A percentile compares a stretch with the other conserved stretches of the same genome.
These are phyloP conservation scores for Bipolaris cookei DNA, from an alignment of 2,329 filamentous ascomycete genomes.

Conservation along the genomic window DNA sequence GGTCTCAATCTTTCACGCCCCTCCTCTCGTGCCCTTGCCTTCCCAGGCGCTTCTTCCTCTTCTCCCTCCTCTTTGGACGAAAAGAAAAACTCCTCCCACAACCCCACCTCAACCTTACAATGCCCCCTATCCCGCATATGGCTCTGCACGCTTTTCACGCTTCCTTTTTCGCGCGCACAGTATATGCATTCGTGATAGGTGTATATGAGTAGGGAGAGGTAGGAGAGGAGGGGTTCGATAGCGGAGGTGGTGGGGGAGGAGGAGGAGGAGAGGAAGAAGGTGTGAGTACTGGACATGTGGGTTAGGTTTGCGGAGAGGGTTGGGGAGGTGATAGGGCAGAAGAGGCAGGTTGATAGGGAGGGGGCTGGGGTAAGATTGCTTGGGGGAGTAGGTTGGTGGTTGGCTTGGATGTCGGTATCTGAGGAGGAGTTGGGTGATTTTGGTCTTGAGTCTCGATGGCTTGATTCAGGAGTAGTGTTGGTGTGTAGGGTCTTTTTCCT, in stretches of 20 bases:
- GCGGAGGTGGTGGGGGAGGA: background rate
- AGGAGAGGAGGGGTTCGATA: slow-evolving; percentile 4
- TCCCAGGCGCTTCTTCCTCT: too few relatives aligned
- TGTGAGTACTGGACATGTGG: slow-evolving; percentile 7
- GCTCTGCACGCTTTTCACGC: slow-evolving; percentile 6
- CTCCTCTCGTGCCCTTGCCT: too few relatives aligned
- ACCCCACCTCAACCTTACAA: background rate
- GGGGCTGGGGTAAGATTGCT: background rate
- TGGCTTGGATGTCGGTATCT: background rate
- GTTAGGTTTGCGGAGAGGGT: background rate
- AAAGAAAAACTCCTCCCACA: background rate
- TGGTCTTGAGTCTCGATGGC: too few relatives aligned
- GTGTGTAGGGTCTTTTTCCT: background rate
- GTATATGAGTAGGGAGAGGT: background rate
- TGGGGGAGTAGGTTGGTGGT: background rate
- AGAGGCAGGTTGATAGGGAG: slow-evolving; percentile 5
- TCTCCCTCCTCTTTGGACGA: background rate
- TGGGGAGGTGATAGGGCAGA: background rate
- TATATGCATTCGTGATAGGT: slow-evolving; percentile 8
- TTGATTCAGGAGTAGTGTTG: background rate
- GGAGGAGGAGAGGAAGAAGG: background rate
- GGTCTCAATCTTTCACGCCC: too few relatives aligned
- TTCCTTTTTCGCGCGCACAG: background rate
- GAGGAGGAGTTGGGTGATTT: background rate
- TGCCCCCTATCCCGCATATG: slow-evolving; percentile 12